Evolutionary conservation across 169 alveolate species (phyloP).

Genomic region (Plasmodium adleri): DNA sequence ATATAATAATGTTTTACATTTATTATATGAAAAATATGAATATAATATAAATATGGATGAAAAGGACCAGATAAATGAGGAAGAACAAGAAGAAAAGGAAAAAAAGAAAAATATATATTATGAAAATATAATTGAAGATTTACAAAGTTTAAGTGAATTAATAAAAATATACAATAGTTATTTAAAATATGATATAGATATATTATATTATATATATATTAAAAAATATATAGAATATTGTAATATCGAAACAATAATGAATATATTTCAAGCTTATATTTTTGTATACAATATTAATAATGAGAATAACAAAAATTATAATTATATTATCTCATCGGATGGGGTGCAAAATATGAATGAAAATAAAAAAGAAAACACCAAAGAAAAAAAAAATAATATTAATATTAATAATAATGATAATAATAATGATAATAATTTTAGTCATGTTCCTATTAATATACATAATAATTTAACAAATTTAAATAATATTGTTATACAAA

Average conservation of each 20-base stretch:
- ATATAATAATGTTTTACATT: constrained; percentile 37
- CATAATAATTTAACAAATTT: constrained; percentile 26
- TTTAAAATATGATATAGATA: constrained; percentile 29
- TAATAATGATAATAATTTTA: too few species aligned
- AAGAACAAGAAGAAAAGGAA: background rate
- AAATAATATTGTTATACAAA: constrained; percentile 27
- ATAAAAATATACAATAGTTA: constrained; percentile 37
- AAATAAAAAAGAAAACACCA: too few species aligned
- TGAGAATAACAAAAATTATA: constrained; percentile 38
- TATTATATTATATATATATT: constrained; percentile 42
- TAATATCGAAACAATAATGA: constrained; percentile 49
- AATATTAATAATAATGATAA: too few species aligned
- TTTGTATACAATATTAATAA: constrained; percentile 48
- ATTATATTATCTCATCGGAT: too few species aligned
- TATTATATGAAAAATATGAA: constrained; percentile 23
- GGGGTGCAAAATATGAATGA: too few species aligned
- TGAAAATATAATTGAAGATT: constrained; percentile 17
- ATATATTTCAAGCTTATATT: constrained; percentile 30
- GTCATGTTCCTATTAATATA: background rate
- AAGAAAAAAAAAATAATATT: too few species aligned
- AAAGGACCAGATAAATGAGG: background rate
- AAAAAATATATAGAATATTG: constrained; percentile 37
- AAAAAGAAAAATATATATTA: background rate
- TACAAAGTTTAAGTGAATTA: constrained; percentile 68
- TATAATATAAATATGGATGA: background rate